Evolutionary conservation across 352 stramenopile genomes (phyloP).

Genomic region (Phytophthora megakarya): DNA sequence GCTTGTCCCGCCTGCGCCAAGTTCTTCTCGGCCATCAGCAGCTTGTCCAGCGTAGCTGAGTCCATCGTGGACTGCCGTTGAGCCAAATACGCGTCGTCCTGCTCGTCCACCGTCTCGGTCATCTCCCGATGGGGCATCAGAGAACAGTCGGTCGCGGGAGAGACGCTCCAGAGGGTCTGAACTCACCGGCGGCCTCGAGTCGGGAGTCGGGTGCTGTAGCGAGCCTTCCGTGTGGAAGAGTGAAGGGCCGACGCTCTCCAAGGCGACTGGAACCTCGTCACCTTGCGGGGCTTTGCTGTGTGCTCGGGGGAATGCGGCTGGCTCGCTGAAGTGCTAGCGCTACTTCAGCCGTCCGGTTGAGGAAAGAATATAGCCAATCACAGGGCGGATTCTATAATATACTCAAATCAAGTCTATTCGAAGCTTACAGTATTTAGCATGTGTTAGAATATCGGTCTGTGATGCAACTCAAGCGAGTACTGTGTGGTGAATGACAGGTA

Average conservation of each 20-base stretch:
- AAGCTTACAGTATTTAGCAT: too few species aligned
- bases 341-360: constrained; percentile 34
- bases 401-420: constrained; percentile 4
- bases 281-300: constrained; percentile 10
- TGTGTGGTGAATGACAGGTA: background rate
- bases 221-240: background rate
- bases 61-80: constrained; percentile 83
- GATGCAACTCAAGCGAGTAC: too few species aligned
- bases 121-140: constrained; percentile 22
- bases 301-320: constrained; percentile 19
- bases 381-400: background rate
- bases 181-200: too few species aligned
- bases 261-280: too few species aligned
- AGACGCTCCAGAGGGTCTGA: constrained; percentile 8
- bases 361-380: constrained; percentile 13
- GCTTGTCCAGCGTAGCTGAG: constrained; percentile 80
- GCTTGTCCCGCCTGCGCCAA: constrained; percentile 80
- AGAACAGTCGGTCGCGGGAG: constrained; percentile 5
- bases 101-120: constrained; percentile 30
- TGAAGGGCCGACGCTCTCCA: too few species aligned
- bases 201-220: background rate
- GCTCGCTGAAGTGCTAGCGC: constrained; percentile 15
- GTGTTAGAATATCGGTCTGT: too few species aligned
- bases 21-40: constrained; percentile 82
- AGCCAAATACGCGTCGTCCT: constrained; percentile 62